Base-by-base conservation (phyloP, 306 rosid genomes). In the Adenanthera pavonina region DNA sequence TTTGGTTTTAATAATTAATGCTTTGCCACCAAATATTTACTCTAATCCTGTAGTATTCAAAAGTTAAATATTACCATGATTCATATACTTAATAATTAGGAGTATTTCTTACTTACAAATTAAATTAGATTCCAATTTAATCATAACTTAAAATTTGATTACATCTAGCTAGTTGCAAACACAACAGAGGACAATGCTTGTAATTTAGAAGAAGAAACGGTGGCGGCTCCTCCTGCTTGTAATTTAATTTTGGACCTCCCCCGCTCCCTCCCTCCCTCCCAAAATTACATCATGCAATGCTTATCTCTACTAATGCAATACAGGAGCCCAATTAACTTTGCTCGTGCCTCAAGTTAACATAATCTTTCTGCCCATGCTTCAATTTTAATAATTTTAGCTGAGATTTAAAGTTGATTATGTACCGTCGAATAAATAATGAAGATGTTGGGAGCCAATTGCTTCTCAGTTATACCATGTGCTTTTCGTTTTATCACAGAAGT, bases 1-100 rank as follows among this genome's bases (percentile, higher is more conserved):
- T 65, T 65, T 65, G 71, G 46, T 16, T 38, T 12, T 61, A 13
- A 60, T 60, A 25, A 62, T 62, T 60, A 25, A 62, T 62, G 69
- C 40, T 12, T 12, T 61, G 44, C 44, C 2, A 3, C 10, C 15
- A 35, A 64, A 64, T 64, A 35, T 35, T 5, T 64, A 33, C 17
- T 35, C 15, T 64, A 13, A 33, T 11, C 17, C 17, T 41, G 46
- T 7, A 41, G 46, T 41, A 4, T 41, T 41, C 8, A 41, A 41
- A 25, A 25, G 1, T 10, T 57, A 59, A 59, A 13, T 59, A 9
- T 25, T 20, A 56, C 61, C 3, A 12, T 7, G 61, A n/a, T 19
- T 56, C 61, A 6, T 53, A 53, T 38, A 3, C 5, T 19, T 16
- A 16, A 16, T 38, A 53, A n/a, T 17, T 6, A 53, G 17, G 1